Evolutionary conservation across 2,329 filamentous ascomycete genomes (phyloP), one percentile per base, ranked within the genome.

Genomic region (Rutstroemia sp.): DNA sequence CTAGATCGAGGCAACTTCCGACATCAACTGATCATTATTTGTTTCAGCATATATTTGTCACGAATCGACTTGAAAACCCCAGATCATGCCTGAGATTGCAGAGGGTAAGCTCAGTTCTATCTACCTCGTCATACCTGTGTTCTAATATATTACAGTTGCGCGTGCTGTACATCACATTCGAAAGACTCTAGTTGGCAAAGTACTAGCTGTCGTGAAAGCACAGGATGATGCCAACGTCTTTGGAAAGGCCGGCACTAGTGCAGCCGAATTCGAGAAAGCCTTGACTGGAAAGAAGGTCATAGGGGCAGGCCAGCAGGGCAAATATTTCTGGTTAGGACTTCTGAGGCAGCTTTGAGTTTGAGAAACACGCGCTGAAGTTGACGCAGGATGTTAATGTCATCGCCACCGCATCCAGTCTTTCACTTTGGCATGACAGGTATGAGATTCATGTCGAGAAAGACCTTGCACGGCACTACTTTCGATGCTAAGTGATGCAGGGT

Each of bases 161-260:
- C 88, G 92, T 45, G 82, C 92, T 62, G 89, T 95, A 50, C 88
- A 96, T 70, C 95, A 86, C 69, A 82, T 99, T 41, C 85, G 83
- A 58, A 85, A 87, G 61, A 82, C 90, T 70, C 79, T 95, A n/a
- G 87, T 95, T 27, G 90, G 89, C 56, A 94, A 89, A 73, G 88
- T 79, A 9, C 85, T 99, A 59, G 74, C 78, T 48, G 81, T 79
- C 42, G 87, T 89, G 54, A 76, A 80, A 23, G 86, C 89, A 12
- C 79, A 86, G 60, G 86, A 96, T 65, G 92, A 99, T 73, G 75
- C 77, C 64, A 92, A 88, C 68, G 80, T 99, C 5, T 99, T 92
- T 71, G 91, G 92, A 64, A 96, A 97, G 72, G 91, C 84, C 19
- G 91, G 92, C 30, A 95, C 88, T 0, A 89, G 81, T 17, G 89